These are phyloP conservation scores for Lycium ferocissimum DNA, from an alignment of 257 asterid genomes.

Conservation along the genomic window DNA sequence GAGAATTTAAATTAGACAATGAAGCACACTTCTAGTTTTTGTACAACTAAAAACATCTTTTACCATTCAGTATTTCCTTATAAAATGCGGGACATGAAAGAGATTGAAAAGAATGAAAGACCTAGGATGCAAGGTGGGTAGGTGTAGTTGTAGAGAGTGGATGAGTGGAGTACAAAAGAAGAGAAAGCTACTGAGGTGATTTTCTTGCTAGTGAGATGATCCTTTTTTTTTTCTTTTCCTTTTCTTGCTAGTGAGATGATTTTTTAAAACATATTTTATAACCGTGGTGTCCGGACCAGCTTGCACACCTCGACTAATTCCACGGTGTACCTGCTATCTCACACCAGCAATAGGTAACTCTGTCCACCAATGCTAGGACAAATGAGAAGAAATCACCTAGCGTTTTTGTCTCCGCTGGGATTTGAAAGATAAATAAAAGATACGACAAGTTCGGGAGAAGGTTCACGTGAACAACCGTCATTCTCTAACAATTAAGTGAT, in stretches of 20 bases:
- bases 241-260: background rate
- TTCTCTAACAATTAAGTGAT: background rate
- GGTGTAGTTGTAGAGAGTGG: background rate
- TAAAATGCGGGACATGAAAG: background rate
- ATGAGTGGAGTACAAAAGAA: constrained; percentile 6
- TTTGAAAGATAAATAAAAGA: background rate
- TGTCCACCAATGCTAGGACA: too few relatives aligned
- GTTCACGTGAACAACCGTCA: background rate
- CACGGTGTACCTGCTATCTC: too few relatives aligned
- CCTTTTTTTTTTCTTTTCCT: background rate
- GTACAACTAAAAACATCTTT: background rate
- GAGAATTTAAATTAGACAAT: background rate
- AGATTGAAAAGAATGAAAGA: background rate
- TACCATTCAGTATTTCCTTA: background rate
- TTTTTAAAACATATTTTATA: too few relatives aligned
- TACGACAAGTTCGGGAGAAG: background rate
- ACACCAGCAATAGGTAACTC: too few relatives aligned
- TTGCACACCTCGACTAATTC: too few relatives aligned
- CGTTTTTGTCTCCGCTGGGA: background rate
- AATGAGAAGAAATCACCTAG: too few relatives aligned
- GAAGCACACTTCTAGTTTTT: background rate
- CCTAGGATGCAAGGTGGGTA: background rate
- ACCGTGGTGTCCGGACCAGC: too few relatives aligned
- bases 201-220: background rate
- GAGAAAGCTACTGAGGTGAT: background rate